phyloP scores from a whole-genome alignment of 2,329 filamentous ascomycete genomes.

The Colletotrichum sp. region DNA sequence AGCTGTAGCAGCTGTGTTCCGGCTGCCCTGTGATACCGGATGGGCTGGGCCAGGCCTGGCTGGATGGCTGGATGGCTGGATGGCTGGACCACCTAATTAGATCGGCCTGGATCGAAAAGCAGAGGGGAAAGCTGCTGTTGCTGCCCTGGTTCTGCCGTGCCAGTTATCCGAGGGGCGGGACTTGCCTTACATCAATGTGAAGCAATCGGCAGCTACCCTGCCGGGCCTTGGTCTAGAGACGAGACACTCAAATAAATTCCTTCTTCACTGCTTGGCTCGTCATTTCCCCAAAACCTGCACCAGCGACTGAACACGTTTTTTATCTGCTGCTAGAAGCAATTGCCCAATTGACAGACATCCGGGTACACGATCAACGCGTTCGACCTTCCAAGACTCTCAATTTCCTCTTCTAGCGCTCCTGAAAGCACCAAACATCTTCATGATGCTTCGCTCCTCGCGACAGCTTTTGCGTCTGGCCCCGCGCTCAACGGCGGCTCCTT shows the following conservation, averaged over 20 bases:
- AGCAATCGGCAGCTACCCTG: neutral
- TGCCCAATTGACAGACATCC: neutral
- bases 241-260: neutral
- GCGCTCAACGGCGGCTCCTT: conserved; percentile 2
- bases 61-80: neutral
- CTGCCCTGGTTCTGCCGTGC: neutral
- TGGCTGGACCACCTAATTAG: neutral
- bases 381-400: neutral
- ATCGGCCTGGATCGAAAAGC: neutral
- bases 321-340: neutral
- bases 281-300: neutral
- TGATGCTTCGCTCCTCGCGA: conserved; percentile 35
- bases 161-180: neutral
- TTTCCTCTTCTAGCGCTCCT: neutral
- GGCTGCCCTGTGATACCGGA: neutral
- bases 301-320: neutral
- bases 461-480: conserved; percentile 26
- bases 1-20: neutral
- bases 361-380: neutral
- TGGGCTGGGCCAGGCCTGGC: neutral
- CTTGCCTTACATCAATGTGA: conserved; percentile 14
- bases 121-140: neutral
- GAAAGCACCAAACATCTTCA: neutral
- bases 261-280: neutral
- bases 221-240: neutral